Conservation (phyloP, 768 basidiomycete genomes). For the Sarcodon sp. region DNA sequence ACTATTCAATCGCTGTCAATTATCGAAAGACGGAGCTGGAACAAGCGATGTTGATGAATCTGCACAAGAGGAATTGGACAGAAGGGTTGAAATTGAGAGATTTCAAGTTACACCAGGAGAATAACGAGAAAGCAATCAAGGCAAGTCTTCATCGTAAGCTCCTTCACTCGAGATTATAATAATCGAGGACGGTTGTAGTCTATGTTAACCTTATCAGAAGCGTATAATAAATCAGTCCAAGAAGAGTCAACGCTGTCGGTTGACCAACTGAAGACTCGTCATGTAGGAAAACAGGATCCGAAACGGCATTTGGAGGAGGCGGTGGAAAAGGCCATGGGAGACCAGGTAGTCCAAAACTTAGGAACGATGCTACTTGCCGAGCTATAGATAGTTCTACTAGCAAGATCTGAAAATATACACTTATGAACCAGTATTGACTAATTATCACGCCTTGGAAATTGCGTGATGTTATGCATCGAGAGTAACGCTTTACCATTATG, state of each 20-base stretch:
- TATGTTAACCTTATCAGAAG: conserved; percentile 86
- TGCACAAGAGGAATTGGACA: conserved; percentile 99
- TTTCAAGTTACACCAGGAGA: conserved; percentile 78
- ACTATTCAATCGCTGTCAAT: conserved; percentile 95
- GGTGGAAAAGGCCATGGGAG: conserved; percentile 96
- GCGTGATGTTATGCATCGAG: not conserved
- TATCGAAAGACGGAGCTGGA: conserved; percentile 98
- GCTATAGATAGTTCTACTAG: conserved; percentile 31
- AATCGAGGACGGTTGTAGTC: conserved; percentile 32
- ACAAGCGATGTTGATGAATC: conserved; percentile 97
- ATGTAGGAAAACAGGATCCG: conserved; percentile 96
- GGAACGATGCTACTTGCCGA: conserved; percentile 93
- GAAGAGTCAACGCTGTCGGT: conserved; percentile 92
- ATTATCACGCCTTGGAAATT: conserved; percentile 1
- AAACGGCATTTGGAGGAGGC: conserved; percentile 97
- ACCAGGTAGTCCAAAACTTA: conserved; percentile 91
- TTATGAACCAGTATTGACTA: conserved; percentile 1
- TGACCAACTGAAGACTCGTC: conserved; percentile 92
- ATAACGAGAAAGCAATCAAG: conserved; percentile 91
- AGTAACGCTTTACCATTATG: too few relatives aligned
- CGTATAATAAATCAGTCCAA: conserved; percentile 96
- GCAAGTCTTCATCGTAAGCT: conserved; percentile 29
- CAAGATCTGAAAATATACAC: too few relatives aligned
- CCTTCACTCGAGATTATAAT: conserved; percentile 3
- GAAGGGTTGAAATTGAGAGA: conserved; percentile 89